Evolutionary conservation across 2,329 filamentous ascomycete genomes (phyloP).

Genomic region (Meredithiella fracta): DNA sequence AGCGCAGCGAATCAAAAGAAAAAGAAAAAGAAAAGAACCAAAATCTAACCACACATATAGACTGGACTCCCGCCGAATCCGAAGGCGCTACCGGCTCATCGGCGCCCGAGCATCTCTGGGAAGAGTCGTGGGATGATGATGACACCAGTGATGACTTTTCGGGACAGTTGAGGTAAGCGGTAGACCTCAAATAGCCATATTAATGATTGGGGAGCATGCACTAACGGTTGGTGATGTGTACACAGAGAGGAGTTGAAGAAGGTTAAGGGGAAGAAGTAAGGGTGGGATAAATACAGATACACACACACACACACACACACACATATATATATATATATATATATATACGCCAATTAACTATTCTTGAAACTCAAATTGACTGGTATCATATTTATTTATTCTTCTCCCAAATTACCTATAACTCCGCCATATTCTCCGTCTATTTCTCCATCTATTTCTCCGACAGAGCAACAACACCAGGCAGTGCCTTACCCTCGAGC

Average conservation of each 20-base stretch:
- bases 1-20: no score
- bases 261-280: slow-evolving; percentile 34
- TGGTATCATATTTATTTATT: not conserved
- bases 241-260: slow-evolving; percentile 82
- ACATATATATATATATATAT: no score
- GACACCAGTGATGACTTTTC: slow-evolving; percentile 95
- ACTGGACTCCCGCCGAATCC: slow-evolving; percentile 85
- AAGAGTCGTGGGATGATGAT: slow-evolving; percentile 99
- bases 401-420: not conserved
- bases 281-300: not conserved
- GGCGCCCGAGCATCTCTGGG: slow-evolving; percentile 71
- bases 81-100: slow-evolving; percentile 58
- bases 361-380: not conserved
- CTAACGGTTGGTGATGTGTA: not conserved
- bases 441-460: not conserved
- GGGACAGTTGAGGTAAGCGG: slow-evolving; percentile 73
- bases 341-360: not conserved
- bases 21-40: no score
- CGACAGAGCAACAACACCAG: slow-evolving; percentile 82
- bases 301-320: no score
- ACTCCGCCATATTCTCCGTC: not conserved
- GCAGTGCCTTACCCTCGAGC: slow-evolving; percentile 93
- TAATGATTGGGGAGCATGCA: not conserved
- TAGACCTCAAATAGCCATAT: not conserved
- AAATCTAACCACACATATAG: slow-evolving; percentile 28